Evolutionary conservation across 2,329 filamentous ascomycete genomes (phyloP).

Genomic region (Botrytis byssoidea): DNA sequence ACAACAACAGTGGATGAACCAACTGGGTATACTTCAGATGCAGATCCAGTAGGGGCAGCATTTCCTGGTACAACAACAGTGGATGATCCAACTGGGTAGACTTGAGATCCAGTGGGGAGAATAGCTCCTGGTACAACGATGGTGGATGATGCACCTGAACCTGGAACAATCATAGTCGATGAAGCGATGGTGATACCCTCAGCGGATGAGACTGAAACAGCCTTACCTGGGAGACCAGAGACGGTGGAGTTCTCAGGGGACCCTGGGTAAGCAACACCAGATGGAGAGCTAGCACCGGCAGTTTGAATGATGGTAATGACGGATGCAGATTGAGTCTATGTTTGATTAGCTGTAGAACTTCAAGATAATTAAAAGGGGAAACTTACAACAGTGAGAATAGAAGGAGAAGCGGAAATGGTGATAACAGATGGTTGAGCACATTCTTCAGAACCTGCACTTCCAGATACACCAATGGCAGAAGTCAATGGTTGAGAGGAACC

Average conservation of each 20-base stretch:
- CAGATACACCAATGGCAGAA: background rate
- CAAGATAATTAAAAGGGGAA: background rate
- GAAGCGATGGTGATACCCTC: background rate
- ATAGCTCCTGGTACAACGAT: background rate
- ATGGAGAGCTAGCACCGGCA: conserved; percentile 1
- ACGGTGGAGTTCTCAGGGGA: background rate
- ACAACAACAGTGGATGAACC: background rate
- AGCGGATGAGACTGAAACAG: background rate
- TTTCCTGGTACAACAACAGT: background rate
- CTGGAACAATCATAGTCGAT: background rate
- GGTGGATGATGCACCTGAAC: background rate
- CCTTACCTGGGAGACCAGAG: background rate
- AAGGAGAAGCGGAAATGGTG: conserved; percentile 8
- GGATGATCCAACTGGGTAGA: background rate
- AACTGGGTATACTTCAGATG: background rate
- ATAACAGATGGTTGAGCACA: conserved; percentile 14
- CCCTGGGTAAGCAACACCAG: background rate
- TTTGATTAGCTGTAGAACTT: background rate
- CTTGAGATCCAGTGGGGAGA: background rate
- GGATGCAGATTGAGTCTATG: conserved; percentile 10
- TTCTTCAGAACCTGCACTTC: background rate
- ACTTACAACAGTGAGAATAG: conserved; percentile 16
- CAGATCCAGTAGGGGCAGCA: background rate
- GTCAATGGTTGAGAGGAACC: conserved; percentile 3
- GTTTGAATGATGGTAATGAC: conserved; percentile 14